A percentile compares a stretch with the other conserved stretches of the same genome.
These are phyloP conservation scores for Bryoglossum gracile DNA, from an alignment of 495 filamentous ascomycete species.

Conservation along the genomic window DNA sequence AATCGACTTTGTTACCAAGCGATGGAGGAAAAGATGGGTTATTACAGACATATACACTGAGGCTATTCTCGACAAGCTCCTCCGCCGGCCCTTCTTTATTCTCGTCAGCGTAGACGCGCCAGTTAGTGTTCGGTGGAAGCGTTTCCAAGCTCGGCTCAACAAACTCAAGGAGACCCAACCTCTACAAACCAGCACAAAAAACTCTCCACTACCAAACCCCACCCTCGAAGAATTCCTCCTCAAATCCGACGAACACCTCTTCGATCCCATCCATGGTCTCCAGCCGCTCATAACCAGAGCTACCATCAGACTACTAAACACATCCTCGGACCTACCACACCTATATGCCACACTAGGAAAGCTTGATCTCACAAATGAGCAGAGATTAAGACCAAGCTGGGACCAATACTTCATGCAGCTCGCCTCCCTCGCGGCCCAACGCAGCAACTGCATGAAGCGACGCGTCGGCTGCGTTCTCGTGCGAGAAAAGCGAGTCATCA, in stretches of 20 bases:
- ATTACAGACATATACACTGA: conserved; percentile 73
- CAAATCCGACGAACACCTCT: conserved; percentile 71
- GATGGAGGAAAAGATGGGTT: conserved; percentile 77
- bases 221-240: conserved; percentile 70
- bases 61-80: conserved; percentile 58
- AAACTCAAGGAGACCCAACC: conserved; percentile 14
- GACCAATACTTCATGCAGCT: conserved; percentile 97
- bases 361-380: conserved; percentile 67
- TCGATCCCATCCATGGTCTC: conserved; percentile 55
- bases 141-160: conserved; percentile 39
- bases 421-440: conserved; percentile 80
- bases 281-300: conserved; percentile 70
- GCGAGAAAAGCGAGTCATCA: conserved; percentile 77
- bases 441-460: conserved; percentile 97
- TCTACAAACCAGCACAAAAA: too few relatives aligned
- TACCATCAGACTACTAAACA: conserved; percentile 78
- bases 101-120: conserved; percentile 89
- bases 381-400: conserved; percentile 86
- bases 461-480: conserved; percentile 95
- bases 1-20: conserved; percentile 75
- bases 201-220: too few relatives aligned
- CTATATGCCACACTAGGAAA: conserved; percentile 59
- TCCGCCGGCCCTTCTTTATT: conserved; percentile 82
- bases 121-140: conserved; percentile 70
- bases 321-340: conserved; percentile 58